Conservation (phyloP, 139 green algal species). For the Chlorella sp. region DNA sequence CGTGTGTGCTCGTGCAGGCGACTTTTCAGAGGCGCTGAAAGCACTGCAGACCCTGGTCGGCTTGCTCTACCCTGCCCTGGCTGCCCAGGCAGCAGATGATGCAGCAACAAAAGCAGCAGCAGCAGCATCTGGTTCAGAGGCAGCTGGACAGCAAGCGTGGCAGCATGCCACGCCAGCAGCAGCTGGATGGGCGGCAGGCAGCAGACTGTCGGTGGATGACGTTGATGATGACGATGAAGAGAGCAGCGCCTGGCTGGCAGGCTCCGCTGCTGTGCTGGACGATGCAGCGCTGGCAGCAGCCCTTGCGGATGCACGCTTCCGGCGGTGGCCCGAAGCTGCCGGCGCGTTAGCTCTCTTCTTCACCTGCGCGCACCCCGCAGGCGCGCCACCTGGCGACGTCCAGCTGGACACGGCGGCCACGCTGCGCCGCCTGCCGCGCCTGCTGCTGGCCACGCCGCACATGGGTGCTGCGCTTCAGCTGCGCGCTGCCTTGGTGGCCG, state of each 20-base stretch:
- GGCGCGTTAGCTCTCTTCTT: constrained; percentile 10
- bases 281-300: neutral
- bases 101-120: neutral
- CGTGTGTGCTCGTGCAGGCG: constrained; percentile 10
- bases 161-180: neutral
- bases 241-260: neutral
- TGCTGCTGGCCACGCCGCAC: constrained; percentile 3
- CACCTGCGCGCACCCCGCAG: neutral
- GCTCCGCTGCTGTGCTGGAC: neutral
- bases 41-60: constrained; percentile 11
- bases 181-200: neutral
- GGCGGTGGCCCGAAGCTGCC: constrained; percentile 32
- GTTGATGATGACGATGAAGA: neutral
- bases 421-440: constrained; percentile 31
- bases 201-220: neutral
- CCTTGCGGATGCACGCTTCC: neutral
- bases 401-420: constrained; percentile 33
- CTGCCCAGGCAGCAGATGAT: neutral
- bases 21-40: constrained; percentile 26
- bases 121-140: neutral
- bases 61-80: constrained; percentile 14
- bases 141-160: neutral
- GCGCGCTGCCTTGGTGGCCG: neutral
- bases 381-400: neutral
- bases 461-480: constrained; percentile 29